Evolutionary conservation across 2,329 filamentous ascomycete genomes (phyloP).

Genomic region (Setomelanomma holmii): DNA sequence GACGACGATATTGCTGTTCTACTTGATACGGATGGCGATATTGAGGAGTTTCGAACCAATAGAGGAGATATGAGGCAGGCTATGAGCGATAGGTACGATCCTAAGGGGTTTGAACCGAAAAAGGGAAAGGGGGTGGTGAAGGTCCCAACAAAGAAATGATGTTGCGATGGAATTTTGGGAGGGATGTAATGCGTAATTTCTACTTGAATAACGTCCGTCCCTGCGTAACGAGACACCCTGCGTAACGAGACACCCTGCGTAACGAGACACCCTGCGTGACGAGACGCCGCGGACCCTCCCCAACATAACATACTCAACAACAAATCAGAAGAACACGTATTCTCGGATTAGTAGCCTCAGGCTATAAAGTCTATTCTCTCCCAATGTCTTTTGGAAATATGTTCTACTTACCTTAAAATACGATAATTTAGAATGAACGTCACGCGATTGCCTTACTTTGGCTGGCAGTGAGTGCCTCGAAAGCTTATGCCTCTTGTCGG

Average conservation of each 20-base stretch:
- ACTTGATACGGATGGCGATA: too few species aligned
- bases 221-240: too few species aligned
- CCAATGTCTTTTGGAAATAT: conserved; percentile 3
- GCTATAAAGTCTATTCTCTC: neutral
- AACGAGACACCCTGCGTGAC: neutral
- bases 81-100: too few species aligned
- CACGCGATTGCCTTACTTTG: conserved; percentile 7
- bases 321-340: neutral
- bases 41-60: too few species aligned
- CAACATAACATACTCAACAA: neutral
- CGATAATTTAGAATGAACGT: conserved; percentile 5
- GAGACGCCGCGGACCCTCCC: neutral
- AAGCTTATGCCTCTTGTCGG: conserved; percentile 6
- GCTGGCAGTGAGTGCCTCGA: conserved; percentile 5
- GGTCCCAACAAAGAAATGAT: too few species aligned
- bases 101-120: too few species aligned
- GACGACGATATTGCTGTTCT: too few species aligned
- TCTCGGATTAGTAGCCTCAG: neutral
- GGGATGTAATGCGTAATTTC: too few species aligned
- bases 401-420: conserved; percentile 7
- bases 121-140: too few species aligned
- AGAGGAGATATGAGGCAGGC: too few species aligned
- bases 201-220: too few species aligned
- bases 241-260: neutral
- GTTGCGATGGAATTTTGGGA: too few species aligned